Conservation (phyloP, 225 moss, liverwort and hornwort genomes). For the Lunularia cruciata region DNA sequence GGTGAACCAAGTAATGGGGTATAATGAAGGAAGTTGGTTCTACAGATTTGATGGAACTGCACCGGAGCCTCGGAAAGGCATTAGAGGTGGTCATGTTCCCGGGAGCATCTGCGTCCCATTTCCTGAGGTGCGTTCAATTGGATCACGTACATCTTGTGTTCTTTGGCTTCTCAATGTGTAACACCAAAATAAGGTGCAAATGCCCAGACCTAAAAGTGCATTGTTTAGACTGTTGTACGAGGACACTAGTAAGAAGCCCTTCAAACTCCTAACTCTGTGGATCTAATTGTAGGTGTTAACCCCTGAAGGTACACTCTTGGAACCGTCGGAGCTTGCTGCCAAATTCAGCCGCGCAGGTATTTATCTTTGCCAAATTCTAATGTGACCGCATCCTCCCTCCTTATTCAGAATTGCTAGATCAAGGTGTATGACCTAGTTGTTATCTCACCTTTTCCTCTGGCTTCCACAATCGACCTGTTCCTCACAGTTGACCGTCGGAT, state of each 20-base stretch:
- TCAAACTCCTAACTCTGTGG: not conserved
- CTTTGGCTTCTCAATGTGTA: too few species aligned
- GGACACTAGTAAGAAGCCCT: not conserved
- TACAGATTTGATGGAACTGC: slow-evolving; percentile 81
- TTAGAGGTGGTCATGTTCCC: slow-evolving; percentile 89
- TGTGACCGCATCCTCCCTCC: too few species aligned
- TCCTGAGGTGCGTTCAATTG: slow-evolving; percentile 51
- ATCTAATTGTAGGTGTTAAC: slow-evolving; percentile 69
- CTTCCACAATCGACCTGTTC: too few species aligned
- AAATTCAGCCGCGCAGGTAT: slow-evolving; percentile 66
- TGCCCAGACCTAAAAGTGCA: too few species aligned
- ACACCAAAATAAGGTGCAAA: too few species aligned
- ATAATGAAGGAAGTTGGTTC: too few species aligned
- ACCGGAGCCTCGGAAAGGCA: slow-evolving; percentile 83
- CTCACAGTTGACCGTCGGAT: not conserved
- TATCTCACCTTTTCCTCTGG: too few species aligned
- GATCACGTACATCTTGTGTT: not conserved
- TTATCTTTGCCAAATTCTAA: too few species aligned
- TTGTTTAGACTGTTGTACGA: too few species aligned
- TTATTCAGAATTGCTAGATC: too few species aligned
- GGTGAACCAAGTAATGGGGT: too few species aligned
- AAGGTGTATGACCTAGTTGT: too few species aligned
- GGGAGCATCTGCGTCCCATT: slow-evolving; percentile 79
- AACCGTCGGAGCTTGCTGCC: slow-evolving; percentile 51
- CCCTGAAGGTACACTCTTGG: slow-evolving; percentile 61